Evolutionary conservation across 495 filamentous ascomycete species (phyloP).

Genomic region (Penicillium pancosmium): DNA sequence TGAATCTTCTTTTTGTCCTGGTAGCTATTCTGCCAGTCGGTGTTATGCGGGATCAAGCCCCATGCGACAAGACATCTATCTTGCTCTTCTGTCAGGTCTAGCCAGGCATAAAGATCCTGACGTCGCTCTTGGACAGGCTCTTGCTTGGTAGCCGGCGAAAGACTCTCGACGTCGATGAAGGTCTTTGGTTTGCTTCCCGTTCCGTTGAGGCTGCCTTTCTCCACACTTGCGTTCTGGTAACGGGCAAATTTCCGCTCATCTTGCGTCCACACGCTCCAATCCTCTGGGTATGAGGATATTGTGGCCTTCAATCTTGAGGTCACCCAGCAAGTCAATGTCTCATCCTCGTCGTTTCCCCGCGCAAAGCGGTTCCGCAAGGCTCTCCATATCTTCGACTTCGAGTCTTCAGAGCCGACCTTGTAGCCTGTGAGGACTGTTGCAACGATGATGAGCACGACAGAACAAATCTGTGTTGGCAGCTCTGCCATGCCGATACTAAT

Average conservation of each 20-base stretch:
- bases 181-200: neutral
- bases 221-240: neutral
- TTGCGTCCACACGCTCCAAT: conserved; percentile 4
- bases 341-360: neutral
- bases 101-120: conserved; percentile 20
- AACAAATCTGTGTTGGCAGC: conserved; percentile 15
- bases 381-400: conserved; percentile 3
- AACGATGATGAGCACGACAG: conserved; percentile 14
- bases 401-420: conserved; percentile 15
- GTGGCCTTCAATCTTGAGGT: conserved; percentile 13
- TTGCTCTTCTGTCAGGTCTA: conserved; percentile 14
- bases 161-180: neutral
- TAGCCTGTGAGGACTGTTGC: conserved; percentile 12
- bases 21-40: conserved; percentile 14
- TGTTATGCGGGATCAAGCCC: conserved; percentile 19
- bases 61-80: conserved; percentile 15
- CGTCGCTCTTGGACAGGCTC: conserved; percentile 7
- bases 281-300: conserved; percentile 11
- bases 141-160: neutral
- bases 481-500: conserved; percentile 21
- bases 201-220: neutral
- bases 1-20: conserved; percentile 16
- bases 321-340: conserved; percentile 10
- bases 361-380: neutral
- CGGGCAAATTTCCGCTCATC: neutral